Evolutionary conservation across 208 protist species (phyloP).

Genomic region (Trypanosoma mega): DNA sequence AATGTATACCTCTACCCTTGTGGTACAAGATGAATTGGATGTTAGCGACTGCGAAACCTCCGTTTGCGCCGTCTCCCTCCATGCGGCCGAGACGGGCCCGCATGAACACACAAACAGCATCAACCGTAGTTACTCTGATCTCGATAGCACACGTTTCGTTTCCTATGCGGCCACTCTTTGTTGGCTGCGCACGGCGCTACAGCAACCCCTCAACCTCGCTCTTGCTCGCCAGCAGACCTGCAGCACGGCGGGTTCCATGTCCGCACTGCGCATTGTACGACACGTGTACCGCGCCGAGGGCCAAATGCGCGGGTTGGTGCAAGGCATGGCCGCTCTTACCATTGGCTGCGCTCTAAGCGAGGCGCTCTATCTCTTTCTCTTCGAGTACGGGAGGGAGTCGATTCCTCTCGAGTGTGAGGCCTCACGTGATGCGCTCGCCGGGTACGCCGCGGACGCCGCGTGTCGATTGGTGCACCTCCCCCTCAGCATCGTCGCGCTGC

Average conservation of each 20-base stretch:
- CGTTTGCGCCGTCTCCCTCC: not conserved
- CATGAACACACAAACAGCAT: constrained; percentile 82
- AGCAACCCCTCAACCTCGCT: constrained; percentile 84
- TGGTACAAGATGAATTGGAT: not conserved
- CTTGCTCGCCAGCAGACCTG: constrained; percentile 78
- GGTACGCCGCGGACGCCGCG: constrained; percentile 58
- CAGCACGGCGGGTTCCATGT: constrained; percentile 23
- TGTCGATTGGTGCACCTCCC: constrained; percentile 79
- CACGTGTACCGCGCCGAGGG: constrained; percentile 54
- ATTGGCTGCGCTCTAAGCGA: constrained; percentile 76
- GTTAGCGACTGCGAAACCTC: not conserved
- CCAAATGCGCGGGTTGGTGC: constrained; percentile 44
- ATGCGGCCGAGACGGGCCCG: constrained; percentile 1
- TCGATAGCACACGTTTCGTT: constrained; percentile 53
- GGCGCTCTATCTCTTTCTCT: constrained; percentile 72
- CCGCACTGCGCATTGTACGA: constrained; percentile 38
- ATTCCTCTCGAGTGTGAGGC: constrained; percentile 32
- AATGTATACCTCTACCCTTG: constrained; percentile 3
- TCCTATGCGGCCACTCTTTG: constrained; percentile 63
- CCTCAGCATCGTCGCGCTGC: constrained; percentile 75
- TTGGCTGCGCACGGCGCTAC: constrained; percentile 59
- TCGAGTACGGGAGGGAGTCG: constrained; percentile 72
- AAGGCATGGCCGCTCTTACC: constrained; percentile 62
- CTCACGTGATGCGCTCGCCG: constrained; percentile 51
- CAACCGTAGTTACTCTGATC: constrained; percentile 71